phyloP scores from a whole-genome alignment of 805 yeast genomes.

The Zygotorulaspora chibaensis region DNA sequence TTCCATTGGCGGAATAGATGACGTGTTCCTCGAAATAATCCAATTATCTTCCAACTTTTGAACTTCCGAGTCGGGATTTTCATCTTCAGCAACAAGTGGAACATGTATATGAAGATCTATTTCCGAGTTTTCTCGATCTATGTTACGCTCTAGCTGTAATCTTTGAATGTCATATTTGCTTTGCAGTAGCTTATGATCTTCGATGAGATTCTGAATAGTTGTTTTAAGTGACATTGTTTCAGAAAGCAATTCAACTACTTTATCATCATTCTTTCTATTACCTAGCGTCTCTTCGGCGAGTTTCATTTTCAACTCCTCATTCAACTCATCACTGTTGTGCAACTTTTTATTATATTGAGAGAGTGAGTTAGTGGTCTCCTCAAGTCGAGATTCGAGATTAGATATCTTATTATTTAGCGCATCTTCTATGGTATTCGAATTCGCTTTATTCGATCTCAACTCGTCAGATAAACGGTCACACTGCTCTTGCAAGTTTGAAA shows the following conservation, averaged over 20 bases:
- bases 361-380: conserved; percentile 34
- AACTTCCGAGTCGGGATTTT: not conserved
- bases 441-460: conserved; percentile 69
- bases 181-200: conserved; percentile 28
- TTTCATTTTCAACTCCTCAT: conserved; percentile 3
- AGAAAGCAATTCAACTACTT: conserved; percentile 24
- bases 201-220: conserved; percentile 20
- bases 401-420: conserved; percentile 49
- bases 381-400: conserved; percentile 43
- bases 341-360: conserved; percentile 12
- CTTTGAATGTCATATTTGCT: conserved; percentile 29
- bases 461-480: conserved; percentile 63
- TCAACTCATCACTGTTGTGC: conserved; percentile 6
- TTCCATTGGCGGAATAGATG: conserved; percentile 7
- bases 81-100: not conserved
- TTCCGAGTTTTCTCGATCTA: conserved; percentile 1
- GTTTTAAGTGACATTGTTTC: conserved; percentile 25
- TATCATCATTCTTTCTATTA: conserved; percentile 31
- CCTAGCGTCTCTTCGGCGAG: conserved; percentile 19
- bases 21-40: conserved; percentile 15
- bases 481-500: conserved; percentile 15
- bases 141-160: conserved; percentile 18
- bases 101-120: not conserved
- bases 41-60: conserved; percentile 19
- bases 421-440: conserved; percentile 79